Evolutionary conservation across 2,329 filamentous ascomycete species (phyloP).

Genomic region (Lasiodiplodia gonubiensis): DNA sequence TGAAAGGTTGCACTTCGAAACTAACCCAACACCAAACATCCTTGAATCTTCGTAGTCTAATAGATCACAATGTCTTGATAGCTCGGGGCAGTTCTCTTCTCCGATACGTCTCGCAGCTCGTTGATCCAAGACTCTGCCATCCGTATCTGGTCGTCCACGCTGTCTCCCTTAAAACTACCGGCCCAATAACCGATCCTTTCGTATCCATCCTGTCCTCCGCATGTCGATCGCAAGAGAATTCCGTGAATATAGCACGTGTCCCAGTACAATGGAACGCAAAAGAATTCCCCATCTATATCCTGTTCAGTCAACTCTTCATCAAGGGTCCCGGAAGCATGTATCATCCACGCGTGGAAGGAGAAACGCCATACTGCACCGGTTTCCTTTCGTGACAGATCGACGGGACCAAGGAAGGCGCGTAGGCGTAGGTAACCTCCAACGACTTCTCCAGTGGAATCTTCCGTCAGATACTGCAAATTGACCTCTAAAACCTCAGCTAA

Average conservation of each 20-base stretch:
- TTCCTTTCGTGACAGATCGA: no score
- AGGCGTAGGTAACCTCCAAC: background rate
- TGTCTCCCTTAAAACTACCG: no score
- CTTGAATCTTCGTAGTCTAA: no score
- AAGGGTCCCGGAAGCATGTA: background rate
- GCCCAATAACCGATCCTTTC: background rate
- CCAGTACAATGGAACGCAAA: background rate
- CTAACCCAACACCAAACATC: no score
- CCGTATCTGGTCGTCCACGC: no score
- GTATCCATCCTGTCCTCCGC: background rate
- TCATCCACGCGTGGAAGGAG: background rate
- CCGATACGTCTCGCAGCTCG: no score
- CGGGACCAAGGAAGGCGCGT: background rate
- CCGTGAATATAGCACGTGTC: background rate
- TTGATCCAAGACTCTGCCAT: no score
- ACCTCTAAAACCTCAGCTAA: background rate
- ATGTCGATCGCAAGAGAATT: background rate
- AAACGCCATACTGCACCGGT: no score
- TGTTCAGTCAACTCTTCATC: background rate
- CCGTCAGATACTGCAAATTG: background rate
- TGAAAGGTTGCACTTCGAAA: no score
- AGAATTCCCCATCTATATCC: background rate
- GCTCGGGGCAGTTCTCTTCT: no score
- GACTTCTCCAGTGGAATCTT: background rate
- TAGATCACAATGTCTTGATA: no score